Conservation (phyloP, 177 flowering plant genomes). For the Telopea speciosissima region DNA sequence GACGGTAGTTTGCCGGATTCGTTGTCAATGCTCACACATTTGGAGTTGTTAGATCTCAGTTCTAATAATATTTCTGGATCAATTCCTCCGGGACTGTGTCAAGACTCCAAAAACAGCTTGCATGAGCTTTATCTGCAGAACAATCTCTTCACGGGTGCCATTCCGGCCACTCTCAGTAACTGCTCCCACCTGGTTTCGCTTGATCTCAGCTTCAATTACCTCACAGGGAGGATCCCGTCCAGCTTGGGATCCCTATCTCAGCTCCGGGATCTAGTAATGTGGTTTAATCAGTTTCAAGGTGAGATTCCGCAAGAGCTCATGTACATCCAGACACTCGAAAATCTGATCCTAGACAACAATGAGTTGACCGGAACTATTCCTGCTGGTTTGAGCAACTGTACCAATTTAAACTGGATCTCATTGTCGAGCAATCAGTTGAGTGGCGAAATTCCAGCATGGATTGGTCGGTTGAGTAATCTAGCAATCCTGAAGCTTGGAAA, state of each 20-base stretch:
- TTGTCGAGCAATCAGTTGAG: conserved; percentile 69
- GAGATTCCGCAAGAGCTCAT: conserved; percentile 71
- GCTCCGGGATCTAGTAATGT: conserved; percentile 65
- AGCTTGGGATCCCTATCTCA: conserved; percentile 62
- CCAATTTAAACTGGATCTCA: conserved; percentile 83
- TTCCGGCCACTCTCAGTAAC: conserved; percentile 64
- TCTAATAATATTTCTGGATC: conserved; percentile 48
- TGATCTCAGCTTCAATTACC: conserved; percentile 84
- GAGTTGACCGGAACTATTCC: conserved; percentile 67
- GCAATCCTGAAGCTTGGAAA: conserved; percentile 91
- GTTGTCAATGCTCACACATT: conserved; percentile 36
- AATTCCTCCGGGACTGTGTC: conserved; percentile 49
- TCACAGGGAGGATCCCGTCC: conserved; percentile 69
- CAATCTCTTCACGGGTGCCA: conserved; percentile 54
- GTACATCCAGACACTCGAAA: conserved; percentile 48
- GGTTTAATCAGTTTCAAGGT: conserved; percentile 78
- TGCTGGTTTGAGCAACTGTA: conserved; percentile 65
- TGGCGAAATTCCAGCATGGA: conserved; percentile 72
- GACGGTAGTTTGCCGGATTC: conserved; percentile 49
- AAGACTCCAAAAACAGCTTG: conserved; percentile 33
- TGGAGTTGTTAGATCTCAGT: conserved; percentile 81
- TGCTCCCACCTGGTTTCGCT: conserved; percentile 73
- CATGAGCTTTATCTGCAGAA: conserved; percentile 69
- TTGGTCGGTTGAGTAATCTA: conserved; percentile 52
- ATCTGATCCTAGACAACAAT: conserved; percentile 83